Conservation (phyloP, 768 basidiomycete genomes). For the Mrakia gelida region DNA sequence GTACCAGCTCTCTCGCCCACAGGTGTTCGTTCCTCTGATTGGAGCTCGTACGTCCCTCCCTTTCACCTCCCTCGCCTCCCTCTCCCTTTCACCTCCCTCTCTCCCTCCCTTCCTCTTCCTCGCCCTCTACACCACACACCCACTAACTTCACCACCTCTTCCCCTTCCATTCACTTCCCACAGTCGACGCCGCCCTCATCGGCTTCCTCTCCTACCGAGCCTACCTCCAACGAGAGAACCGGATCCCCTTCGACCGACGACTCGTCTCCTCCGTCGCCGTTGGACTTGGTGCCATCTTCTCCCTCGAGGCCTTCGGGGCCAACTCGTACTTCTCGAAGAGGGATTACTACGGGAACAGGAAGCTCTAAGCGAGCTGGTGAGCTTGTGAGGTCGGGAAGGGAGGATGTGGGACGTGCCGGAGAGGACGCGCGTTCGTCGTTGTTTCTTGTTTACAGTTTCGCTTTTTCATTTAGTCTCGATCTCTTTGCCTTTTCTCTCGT, state of each 20-base stretch:
- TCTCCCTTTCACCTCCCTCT: background rate
- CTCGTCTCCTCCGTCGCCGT: slow-evolving; percentile 23
- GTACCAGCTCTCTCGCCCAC: slow-evolving; percentile 16
- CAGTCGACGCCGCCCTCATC: no score
- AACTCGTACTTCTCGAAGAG: slow-evolving; percentile 29
- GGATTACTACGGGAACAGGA: slow-evolving; percentile 26
- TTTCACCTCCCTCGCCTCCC: no score
- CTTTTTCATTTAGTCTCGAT: no score
- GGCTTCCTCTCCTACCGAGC: no score
- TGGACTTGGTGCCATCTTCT: slow-evolving; percentile 28
- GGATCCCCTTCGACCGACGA: slow-evolving; percentile 19
- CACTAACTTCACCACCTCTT: no score
- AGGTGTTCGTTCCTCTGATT: slow-evolving; percentile 9
- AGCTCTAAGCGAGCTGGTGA: background rate
- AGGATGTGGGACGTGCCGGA: no score
- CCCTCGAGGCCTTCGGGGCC: slow-evolving; percentile 25
- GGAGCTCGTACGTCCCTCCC: slow-evolving; percentile 16
- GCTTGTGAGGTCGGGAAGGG: no score
- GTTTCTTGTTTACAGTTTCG: no score
- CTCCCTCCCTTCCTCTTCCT: background rate
- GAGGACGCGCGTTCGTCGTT: no score
- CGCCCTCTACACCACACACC: no score
- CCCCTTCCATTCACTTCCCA: no score
- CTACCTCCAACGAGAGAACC: background rate
- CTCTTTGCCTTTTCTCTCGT: no score